Percentiles rank a stretch among this genome's conserved stretches.
Evolutionary conservation across 768 basidiomycete genomes (phyloP).

Genomic region (Mycena sanguinolenta): DNA sequence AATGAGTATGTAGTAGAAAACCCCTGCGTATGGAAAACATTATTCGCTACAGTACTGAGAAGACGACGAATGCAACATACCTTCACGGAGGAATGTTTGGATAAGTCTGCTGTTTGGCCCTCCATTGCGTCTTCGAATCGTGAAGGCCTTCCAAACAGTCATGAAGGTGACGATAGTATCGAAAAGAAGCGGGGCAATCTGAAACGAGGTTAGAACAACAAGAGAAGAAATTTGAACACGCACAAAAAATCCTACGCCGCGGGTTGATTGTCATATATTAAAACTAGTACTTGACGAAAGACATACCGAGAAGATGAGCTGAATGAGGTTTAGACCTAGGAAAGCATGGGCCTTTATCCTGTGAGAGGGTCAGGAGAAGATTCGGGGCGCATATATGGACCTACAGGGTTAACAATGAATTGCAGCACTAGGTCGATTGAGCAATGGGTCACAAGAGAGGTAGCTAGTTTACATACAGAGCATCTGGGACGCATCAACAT

Average conservation of each 20-base stretch:
- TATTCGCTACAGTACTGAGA: not conserved
- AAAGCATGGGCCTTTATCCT: constrained; percentile 79
- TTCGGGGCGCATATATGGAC: constrained; percentile 40
- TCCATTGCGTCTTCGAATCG: constrained; percentile 80
- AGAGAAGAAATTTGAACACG: constrained; percentile 42
- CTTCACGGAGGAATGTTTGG: constrained; percentile 88
- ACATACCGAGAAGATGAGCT: constrained; percentile 81
- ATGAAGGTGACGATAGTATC: constrained; percentile 86
- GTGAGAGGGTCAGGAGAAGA: not conserved
- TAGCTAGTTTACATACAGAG: constrained; percentile 61
- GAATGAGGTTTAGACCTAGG: constrained; percentile 88
- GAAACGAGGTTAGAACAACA: constrained; percentile 21
- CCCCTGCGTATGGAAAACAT: constrained; percentile 56
- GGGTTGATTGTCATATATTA: constrained; percentile 20
- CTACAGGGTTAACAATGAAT: constrained; percentile 74
- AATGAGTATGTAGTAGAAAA: constrained; percentile 88
- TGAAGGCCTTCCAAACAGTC: constrained; percentile 85
- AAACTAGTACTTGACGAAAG: not conserved
- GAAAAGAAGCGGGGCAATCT: constrained; percentile 87
- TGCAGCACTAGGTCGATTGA: constrained; percentile 63
- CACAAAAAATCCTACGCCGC: constrained; percentile 66
- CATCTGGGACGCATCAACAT: constrained; percentile 85
- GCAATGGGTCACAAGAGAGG: not conserved
- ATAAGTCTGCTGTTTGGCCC: constrained; percentile 84
- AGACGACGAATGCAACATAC: constrained; percentile 51